Conservation (phyloP, 345 rosid species). For the Hibiscus tridactylites region DNA sequence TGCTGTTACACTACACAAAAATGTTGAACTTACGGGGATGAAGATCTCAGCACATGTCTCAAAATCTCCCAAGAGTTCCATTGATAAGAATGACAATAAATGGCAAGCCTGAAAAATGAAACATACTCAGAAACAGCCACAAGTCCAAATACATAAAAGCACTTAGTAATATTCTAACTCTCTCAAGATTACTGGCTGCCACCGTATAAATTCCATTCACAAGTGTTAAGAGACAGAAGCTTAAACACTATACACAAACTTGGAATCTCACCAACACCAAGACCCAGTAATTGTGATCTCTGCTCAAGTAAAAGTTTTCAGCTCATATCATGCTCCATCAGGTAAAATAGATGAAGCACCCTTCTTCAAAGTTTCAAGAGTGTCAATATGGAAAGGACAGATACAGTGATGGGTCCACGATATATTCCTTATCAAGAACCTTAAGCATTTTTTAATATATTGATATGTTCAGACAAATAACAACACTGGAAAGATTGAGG, state of each 20-base stretch:
- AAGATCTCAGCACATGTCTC: conserved; percentile 91
- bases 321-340: background rate
- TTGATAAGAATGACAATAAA: conserved; percentile 82
- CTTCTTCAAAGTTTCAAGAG: background rate
- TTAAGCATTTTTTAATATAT: background rate
- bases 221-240: background rate
- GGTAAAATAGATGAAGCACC: background rate
- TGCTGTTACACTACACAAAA: conserved; percentile 1
- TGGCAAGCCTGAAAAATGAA: conserved; percentile 63
- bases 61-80: conserved; percentile 95
- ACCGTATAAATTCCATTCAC: background rate
- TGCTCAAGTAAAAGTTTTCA: background rate
- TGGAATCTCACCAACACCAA: background rate
- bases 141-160: conserved; percentile 8
- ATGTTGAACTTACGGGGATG: conserved; percentile 66
- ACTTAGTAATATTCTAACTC: background rate
- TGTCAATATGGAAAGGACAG: background rate
- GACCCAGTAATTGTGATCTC: background rate
- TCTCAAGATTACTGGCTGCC: background rate
- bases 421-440: background rate
- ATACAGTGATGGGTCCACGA: background rate
- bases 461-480: background rate
- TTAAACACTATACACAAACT: background rate
- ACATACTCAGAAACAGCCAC: conserved; percentile 13
- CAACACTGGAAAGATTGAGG: too few species aligned